Evolutionary conservation across 192 early-diverging fungal genomes (phyloP).

Genomic region (Irineochytrium annulatum): DNA sequence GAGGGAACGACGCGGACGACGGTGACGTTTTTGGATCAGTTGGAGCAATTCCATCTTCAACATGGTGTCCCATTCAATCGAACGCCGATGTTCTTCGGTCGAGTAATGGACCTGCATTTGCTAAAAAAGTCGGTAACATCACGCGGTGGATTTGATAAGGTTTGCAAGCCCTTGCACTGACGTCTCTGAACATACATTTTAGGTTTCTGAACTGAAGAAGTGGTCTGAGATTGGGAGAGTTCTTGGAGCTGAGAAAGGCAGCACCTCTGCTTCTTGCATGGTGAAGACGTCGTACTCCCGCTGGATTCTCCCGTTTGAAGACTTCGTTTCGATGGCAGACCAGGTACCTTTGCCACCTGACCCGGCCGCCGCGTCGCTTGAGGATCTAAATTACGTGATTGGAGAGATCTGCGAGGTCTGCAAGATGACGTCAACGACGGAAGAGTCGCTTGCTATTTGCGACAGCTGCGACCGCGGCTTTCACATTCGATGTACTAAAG

Average conservation of each 20-base stretch:
- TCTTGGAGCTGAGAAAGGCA: conserved; percentile 29
- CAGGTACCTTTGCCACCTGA: background rate
- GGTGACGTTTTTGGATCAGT: conserved; percentile 86
- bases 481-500: conserved; percentile 76
- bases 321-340: conserved; percentile 25
- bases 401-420: conserved; percentile 46
- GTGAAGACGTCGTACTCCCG: conserved; percentile 32
- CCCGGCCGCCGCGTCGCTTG: too few relatives aligned
- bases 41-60: conserved; percentile 83
- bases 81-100: conserved; percentile 74
- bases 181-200: too few relatives aligned
- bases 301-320: conserved; percentile 52
- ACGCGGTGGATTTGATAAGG: conserved; percentile 71
- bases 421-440: conserved; percentile 45
- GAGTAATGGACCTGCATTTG: conserved; percentile 78
- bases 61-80: conserved; percentile 68
- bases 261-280: conserved; percentile 23
- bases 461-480: conserved; percentile 82
- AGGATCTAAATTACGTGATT: background rate
- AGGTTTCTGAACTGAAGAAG: conserved; percentile 67
- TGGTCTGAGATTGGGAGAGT: conserved; percentile 82
- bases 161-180: conserved; percentile 1
- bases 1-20: conserved; percentile 82
- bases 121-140: conserved; percentile 77
- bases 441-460: conserved; percentile 74